Conservation (phyloP, 495 filamentous ascomycete species). For the Talaromyces ruber region DNA sequence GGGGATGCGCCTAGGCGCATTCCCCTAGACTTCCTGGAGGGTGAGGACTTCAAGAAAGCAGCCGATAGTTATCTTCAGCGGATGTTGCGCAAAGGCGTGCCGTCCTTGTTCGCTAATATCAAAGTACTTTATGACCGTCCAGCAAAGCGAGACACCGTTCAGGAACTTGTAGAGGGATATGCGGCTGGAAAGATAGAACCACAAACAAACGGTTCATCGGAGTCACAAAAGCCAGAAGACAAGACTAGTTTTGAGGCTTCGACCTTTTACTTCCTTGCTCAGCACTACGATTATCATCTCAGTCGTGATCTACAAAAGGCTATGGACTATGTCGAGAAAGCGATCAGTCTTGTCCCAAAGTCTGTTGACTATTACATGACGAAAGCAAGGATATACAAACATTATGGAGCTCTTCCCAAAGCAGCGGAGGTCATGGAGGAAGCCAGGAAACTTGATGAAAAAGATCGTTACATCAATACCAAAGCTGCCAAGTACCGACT, state of each 20-base stretch:
- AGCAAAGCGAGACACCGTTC: conserved; percentile 66
- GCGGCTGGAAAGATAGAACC: conserved; percentile 34
- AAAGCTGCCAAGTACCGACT: conserved; percentile 97
- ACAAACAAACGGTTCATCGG: conserved; percentile 38
- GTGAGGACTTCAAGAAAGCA: conserved; percentile 70
- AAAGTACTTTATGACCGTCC: conserved; percentile 79
- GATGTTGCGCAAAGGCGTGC: conserved; percentile 92
- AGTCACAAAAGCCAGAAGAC: conserved; percentile 42
- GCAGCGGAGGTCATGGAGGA: conserved; percentile 85
- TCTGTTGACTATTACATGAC: conserved; percentile 93
- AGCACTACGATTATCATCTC: conserved; percentile 90
- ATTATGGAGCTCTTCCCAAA: conserved; percentile 69
- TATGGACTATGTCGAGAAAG: conserved; percentile 69
- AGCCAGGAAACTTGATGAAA: conserved; percentile 73
- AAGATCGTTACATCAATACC: conserved; percentile 95
- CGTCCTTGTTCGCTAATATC: conserved; percentile 91
- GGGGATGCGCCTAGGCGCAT: conserved; percentile 79
- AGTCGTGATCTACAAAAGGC: conserved; percentile 80
- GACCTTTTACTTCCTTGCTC: conserved; percentile 84
- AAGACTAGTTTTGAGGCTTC: conserved; percentile 57
- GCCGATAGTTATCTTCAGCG: conserved; percentile 74
- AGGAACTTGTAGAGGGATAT: conserved; percentile 73
- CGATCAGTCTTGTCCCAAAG: conserved; percentile 64
- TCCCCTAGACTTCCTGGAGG: conserved; percentile 83
- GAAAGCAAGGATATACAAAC: conserved; percentile 90